Evolutionary conservation across 495 filamentous ascomycete genomes (phyloP), one percentile per base, ranked within the genome.

Genomic region (Xylaria scruposa): DNA sequence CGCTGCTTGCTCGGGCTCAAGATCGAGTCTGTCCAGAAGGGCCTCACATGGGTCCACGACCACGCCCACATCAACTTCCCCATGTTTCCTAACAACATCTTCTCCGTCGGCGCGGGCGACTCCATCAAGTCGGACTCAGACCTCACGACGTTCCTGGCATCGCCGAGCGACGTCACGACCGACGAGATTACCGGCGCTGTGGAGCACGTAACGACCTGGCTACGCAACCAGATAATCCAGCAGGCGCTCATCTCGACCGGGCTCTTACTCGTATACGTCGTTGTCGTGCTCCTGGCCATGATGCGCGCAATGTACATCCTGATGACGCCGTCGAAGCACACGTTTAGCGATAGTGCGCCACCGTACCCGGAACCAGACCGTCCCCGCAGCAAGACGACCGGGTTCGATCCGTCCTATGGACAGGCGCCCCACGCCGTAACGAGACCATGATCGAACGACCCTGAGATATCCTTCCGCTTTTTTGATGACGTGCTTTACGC

Each of bases 1-100:
- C 84, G 91, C 73, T 97, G 94, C 73, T 77, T 97, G 13, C 86
- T 97, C 67, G 89, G 86, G n/a, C 79, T 94, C 70, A 95, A 95
- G 82, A 80, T 95, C 70, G 88, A 89, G 17, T 83, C 89, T 13
- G 86, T 98, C 72, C 85, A 98, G 78, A 90, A 91, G 74, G 96
- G 92, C 10, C 88, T 98, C 0, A 97, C 92, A 0, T 99, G 94
- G 94, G 91, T 97, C 42, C 85, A 90, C 69, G 91, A 98, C 74
- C 78, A 98, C 74, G 94, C 97, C 1, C 88, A 97, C 62, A 86
- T 99, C 73, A 82, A 89, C 70, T 91, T 99, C 76, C 96, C 97
- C 0, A 77, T 87, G 26, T 88, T 98, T 40, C 86, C 88, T 33
- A 90, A 93, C 76, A 86, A 97, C 75, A 92, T 91, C 36, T 97